A percentile compares a stretch with the other conserved stretches of the same genome.
phyloP scores from a whole-genome alignment of 106 monocot species.

The Amphibolis antarctica region DNA sequence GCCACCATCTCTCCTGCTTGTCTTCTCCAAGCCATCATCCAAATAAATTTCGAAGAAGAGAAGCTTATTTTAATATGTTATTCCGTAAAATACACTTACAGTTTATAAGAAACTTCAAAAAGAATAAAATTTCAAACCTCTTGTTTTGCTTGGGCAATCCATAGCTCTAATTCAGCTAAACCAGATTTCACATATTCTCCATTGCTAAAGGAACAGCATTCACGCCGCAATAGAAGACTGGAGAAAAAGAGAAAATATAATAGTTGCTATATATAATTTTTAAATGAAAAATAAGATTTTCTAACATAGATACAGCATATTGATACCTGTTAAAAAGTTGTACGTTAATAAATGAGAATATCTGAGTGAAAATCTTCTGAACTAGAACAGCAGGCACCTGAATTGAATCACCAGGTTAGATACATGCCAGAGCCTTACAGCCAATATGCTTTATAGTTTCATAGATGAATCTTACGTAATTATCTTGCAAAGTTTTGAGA shows the following conservation, averaged over 20 bases:
- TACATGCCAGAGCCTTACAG: neutral
- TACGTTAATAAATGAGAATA: conserved; percentile 82
- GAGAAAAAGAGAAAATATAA: conserved; percentile 3
- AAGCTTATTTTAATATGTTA: too few species aligned
- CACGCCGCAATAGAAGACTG: conserved; percentile 78
- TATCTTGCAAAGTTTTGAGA: conserved; percentile 73
- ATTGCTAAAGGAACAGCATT: conserved; percentile 97
- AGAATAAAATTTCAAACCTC: conserved; percentile 27
- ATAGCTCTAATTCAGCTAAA: conserved; percentile 72
- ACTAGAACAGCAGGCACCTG: conserved; percentile 67
- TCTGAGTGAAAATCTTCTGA: conserved; percentile 62
- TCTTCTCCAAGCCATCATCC: too few species aligned
- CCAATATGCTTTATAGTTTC: neutral
- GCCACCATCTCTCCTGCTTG: too few species aligned
- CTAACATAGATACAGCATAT: neutral
- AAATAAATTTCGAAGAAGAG: too few species aligned
- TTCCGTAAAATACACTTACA: too few species aligned
- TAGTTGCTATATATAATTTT: neutral
- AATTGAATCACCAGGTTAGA: neutral
- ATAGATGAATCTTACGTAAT: conserved; percentile 40
- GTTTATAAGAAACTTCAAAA: too few species aligned
- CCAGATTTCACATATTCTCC: conserved; percentile 97
- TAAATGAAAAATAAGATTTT: neutral
- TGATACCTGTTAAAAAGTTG: conserved; percentile 87
- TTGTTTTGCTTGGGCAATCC: conserved; percentile 65